These are phyloP conservation scores for Auriscalpium vulgare DNA, from an alignment of 768 basidiomycete species.

Conservation along the genomic window DNA sequence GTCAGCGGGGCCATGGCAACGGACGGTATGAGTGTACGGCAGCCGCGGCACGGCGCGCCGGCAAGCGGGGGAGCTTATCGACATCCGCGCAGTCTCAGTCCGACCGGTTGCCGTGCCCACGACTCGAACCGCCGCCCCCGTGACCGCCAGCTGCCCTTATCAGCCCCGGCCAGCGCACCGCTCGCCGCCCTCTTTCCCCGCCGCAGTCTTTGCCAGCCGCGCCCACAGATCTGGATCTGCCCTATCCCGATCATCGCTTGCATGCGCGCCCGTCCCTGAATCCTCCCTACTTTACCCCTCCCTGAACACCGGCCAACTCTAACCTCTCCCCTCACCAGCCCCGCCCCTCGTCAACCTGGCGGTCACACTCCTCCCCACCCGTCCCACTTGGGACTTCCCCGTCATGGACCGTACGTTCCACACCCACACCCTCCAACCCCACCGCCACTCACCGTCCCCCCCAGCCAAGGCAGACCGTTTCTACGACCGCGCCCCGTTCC, in stretches of 20 bases:
- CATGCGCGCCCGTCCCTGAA: slow-evolving; percentile 4
- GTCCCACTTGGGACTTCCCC: slow-evolving; percentile 15
- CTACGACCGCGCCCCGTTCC: background rate
- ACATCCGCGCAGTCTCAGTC: no score
- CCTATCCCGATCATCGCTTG: slow-evolving; percentile 13
- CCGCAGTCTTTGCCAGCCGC: background rate
- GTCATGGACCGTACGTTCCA: slow-evolving; percentile 13
- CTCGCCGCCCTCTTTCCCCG: no score
- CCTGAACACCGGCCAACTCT: slow-evolving; percentile 7
- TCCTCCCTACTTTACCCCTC: background rate
- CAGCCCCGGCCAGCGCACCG: no score
- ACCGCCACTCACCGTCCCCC: background rate
- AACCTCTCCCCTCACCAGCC: background rate
- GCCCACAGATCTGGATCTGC: background rate
- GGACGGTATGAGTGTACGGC: no score
- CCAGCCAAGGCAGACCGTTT: background rate
- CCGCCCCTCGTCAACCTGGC: slow-evolving; percentile 11
- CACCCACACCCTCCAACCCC: background rate
- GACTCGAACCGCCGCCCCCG: no score
- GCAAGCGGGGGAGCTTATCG: no score
- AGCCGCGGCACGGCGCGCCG: no score
- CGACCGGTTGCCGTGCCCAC: no score
- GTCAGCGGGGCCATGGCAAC: background rate
- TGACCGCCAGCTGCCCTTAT: no score
- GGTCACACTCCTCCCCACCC: slow-evolving; percentile 9